Conservation (phyloP, 805 yeast species). For the Candida silvicultrix region DNA sequence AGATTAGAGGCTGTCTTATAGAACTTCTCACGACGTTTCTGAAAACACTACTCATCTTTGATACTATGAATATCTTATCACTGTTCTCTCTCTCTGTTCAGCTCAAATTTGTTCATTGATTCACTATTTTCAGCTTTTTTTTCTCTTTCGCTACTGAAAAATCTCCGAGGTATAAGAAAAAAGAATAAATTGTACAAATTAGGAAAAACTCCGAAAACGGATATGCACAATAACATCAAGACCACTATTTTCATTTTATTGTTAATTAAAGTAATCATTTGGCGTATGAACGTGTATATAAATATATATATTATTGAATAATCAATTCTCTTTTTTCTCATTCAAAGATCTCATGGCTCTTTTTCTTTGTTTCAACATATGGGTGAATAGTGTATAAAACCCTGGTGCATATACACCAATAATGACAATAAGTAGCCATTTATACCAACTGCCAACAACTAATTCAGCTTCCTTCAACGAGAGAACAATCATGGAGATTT, state of each 20-base stretch:
- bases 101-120: no score
- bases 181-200: background rate
- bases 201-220: background rate
- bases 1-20: background rate
- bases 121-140: background rate
- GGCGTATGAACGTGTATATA: no score
- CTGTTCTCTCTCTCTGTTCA: no score
- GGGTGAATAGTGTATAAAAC: conserved; percentile 72
- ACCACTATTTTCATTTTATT: no score
- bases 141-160: background rate
- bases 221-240: no score
- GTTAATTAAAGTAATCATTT: no score
- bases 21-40: background rate
- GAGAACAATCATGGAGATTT: conserved; percentile 59
- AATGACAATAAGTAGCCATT: conserved; percentile 46
- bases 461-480: conserved; percentile 66
- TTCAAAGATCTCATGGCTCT: conserved; percentile 53
- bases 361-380: conserved; percentile 84
- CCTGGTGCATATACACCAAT: conserved; percentile 80
- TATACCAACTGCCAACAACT: conserved; percentile 43
- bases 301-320: background rate
- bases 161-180: background rate
- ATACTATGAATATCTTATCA: background rate
- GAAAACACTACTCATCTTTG: conserved; percentile 2
- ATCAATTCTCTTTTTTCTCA: background rate